These are phyloP conservation scores for Rhodamnia argentea DNA, from an alignment of 345 rosid species.

Conservation along the genomic window DNA sequence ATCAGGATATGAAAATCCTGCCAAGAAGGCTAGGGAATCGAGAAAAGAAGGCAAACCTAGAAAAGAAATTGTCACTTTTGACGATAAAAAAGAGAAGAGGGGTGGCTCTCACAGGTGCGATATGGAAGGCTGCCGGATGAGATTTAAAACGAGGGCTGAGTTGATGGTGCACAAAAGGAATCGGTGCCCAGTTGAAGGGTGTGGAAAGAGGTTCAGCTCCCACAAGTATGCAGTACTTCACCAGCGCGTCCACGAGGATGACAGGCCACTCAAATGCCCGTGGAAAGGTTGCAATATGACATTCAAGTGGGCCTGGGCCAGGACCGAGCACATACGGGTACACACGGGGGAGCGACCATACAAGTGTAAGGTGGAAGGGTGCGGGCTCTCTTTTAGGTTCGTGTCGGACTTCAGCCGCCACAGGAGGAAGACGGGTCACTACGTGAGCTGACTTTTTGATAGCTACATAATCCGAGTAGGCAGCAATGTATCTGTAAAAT, in stretches of 20 bases:
- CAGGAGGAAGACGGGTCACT: slow-evolving; percentile 88
- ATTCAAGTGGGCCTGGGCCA: slow-evolving; percentile 99
- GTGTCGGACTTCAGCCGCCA: slow-evolving; percentile 94
- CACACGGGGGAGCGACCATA: slow-evolving; percentile 95
- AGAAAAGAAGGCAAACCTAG: background rate
- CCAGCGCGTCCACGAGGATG: slow-evolving; percentile 86
- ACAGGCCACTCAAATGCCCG: slow-evolving; percentile 75
- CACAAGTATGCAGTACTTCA: slow-evolving; percentile 77
- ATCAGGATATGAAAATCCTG: slow-evolving; percentile 12
- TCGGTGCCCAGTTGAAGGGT: slow-evolving; percentile 71
- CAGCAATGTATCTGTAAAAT: background rate
- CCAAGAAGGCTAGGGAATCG: slow-evolving; percentile 26
- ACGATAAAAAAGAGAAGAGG: slow-evolving; percentile 18
- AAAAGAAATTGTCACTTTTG: background rate
- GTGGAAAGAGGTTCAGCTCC: slow-evolving; percentile 73
- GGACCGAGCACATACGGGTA: slow-evolving; percentile 92
- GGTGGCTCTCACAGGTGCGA: slow-evolving; percentile 44
- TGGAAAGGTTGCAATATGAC: slow-evolving; percentile 91
- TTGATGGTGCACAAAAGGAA: slow-evolving; percentile 61
- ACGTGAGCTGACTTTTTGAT: slow-evolving; percentile 22
- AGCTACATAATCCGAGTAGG: background rate
- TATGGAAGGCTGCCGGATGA: slow-evolving; percentile 82
- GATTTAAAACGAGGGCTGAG: slow-evolving; percentile 60
- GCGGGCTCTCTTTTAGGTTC: slow-evolving; percentile 84
- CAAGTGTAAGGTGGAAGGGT: slow-evolving; percentile 69